Conservation (phyloP, 2,329 filamentous ascomycete genomes). For the Exserohilum turcica region DNA sequence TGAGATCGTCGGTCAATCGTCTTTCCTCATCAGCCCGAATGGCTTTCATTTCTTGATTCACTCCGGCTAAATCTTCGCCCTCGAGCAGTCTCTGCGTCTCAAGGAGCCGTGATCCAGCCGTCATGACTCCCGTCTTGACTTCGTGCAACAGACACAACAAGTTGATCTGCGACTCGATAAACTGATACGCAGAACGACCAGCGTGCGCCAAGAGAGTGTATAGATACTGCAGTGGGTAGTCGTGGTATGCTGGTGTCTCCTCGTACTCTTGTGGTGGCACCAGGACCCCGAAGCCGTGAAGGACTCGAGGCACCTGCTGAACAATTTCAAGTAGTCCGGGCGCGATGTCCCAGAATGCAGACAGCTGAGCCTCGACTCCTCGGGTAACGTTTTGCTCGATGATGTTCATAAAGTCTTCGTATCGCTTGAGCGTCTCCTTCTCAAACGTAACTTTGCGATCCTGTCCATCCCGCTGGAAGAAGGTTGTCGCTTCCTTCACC, state of each 20-base stretch:
- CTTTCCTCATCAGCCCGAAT: slow-evolving; percentile 70
- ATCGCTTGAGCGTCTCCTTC: slow-evolving; percentile 72
- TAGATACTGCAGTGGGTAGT: slow-evolving; percentile 87
- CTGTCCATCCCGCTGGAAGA: slow-evolving; percentile 79
- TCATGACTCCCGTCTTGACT: slow-evolving; percentile 78
- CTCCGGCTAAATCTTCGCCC: slow-evolving; percentile 48
- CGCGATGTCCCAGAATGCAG: slow-evolving; percentile 97
- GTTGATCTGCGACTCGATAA: slow-evolving; percentile 94
- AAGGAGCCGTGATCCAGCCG: slow-evolving; percentile 68
- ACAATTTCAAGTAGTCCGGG: slow-evolving; percentile 78
- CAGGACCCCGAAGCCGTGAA: slow-evolving; percentile 68
- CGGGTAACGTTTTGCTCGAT: slow-evolving; percentile 84
- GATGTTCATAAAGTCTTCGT: slow-evolving; percentile 75
- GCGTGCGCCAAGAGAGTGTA: slow-evolving; percentile 84
- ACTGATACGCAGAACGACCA: slow-evolving; percentile 93
- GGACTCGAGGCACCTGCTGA: slow-evolving; percentile 73
- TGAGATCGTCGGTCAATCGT: slow-evolving; percentile 79
- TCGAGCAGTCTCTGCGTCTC: slow-evolving; percentile 64
- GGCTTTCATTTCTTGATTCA: slow-evolving; percentile 57
- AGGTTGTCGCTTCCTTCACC: slow-evolving; percentile 74
- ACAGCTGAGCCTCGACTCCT: slow-evolving; percentile 88
- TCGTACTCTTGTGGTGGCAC: slow-evolving; percentile 80
- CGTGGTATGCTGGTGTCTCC: slow-evolving; percentile 82
- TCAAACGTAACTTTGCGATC: slow-evolving; percentile 74
- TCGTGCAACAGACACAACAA: slow-evolving; percentile 88